Evolutionary conservation across 2,329 filamentous ascomycete species (phyloP), one percentile per base, ranked within the genome.

Genomic region (Fusarium sp.): DNA sequence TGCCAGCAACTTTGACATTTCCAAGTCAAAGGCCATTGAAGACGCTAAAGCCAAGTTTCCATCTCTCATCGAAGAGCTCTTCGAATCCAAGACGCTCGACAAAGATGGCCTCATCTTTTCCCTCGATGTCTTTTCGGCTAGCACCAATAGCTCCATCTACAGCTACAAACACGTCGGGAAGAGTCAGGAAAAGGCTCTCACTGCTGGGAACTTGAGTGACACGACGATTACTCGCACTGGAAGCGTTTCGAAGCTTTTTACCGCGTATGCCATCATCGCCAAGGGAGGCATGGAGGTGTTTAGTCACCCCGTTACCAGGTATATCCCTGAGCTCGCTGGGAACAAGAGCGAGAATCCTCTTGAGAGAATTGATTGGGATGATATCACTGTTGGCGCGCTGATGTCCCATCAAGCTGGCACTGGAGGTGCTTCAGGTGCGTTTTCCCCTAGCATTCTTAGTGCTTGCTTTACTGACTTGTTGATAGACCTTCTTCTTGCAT

Each of bases 41-140:
- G 36, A 64, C 2, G 69, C 69, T 1, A 67, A 58, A 31, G n/a
- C 61, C 5, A 42, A 42, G 2, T 69, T 75, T 2, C 72, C 72
- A 0, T 20, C 27, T 0, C 4, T 63, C 0, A 42, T 75, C 1
- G 64, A 75, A 6, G 42, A 55, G 0, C 23, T 68, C 1, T 72
- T 75, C 5, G 27, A 44, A 0, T 11, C 44, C 0, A 46, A 29
- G 2, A 5, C 4, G 0, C 31, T 75, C 11, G 69, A 75, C 63
- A 20, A 60, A 2, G 71, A 69, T 2, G 64, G 72, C 13, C 55
- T 66, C 0, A 56, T 70, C 11, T 74, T 75, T 5, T 42, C 69
- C 11, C 49, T 76, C 1, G 75, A 76, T 10, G 74, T 76, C 20
- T 76, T 75, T 31, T 76, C 73, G 0, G 66, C 74, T 0, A 62